Evolutionary conservation across 441 rosid genomes (phyloP), one percentile per base, ranked within the genome.

Genomic region (Daphne laureola): DNA sequence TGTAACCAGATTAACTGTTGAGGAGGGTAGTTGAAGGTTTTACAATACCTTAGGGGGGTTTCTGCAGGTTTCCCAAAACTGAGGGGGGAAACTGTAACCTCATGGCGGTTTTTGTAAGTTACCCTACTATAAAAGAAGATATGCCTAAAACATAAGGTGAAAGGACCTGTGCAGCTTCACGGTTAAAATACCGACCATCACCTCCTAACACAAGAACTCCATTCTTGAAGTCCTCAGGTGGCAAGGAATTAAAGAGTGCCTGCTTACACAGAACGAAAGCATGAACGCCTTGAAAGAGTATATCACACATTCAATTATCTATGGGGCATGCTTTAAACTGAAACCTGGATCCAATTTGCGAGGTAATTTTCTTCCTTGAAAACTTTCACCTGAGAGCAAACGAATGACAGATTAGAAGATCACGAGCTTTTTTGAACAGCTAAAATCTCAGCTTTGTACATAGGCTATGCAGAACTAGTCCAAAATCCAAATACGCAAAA

Each of bases 321-420:
- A 3, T 14, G 51, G 48, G 15, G 16, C 8, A 38, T 12, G 14
- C 36, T 36, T 51, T 51, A 12, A 35, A 48, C 58, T 59, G 56
- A 65, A 58, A 93, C 97, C 97, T 90, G 96, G 52, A 90, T 87
- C 97, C 99, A 90, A 68, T 93, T 90, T 4, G 89, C 89, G 15
- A 90, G 87, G 69, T 85, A 93, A 68, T 93, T 87, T 51, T 85
- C 96, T 72, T 78, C 65, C 88, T 71, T 70, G 69, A 90, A 90
- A 68, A 87, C 86, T 78, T 90, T 83, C 67, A 93, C 95, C 96
- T 90, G 61, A 17, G 49, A 44, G 25, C 25, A 55, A 56, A 62
- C n/a, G 50, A 31, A 31, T 31, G 38, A 31, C 38, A 31, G 4
- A 8, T 31, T 31, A 31, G 11, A 31, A 31, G 38, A 31, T 31